These are phyloP conservation scores for Fusarium dimerum DNA, from an alignment of 2,329 filamentous ascomycete species.

Conservation along the genomic window DNA sequence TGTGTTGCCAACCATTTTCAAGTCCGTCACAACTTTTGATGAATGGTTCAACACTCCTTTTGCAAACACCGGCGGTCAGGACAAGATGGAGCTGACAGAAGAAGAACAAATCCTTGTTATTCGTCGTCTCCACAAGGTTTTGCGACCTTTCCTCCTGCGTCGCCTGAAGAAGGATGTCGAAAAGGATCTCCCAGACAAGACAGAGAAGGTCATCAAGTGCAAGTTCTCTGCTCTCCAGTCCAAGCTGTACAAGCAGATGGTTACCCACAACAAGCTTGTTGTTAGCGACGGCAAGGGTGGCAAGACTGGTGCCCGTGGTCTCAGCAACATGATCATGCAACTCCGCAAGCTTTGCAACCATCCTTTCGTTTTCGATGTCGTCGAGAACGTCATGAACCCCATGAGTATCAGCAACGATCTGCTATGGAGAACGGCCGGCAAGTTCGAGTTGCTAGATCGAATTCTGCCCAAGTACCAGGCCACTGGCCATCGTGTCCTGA, in stretches of 20 bases:
- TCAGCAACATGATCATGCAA: conserved; percentile 99
- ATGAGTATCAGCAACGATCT: conserved; percentile 84
- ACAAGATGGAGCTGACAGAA: conserved; percentile 99
- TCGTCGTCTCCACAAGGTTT: conserved; percentile 95
- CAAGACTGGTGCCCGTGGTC: conserved; percentile 88
- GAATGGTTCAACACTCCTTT: conserved; percentile 99
- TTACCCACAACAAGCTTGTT: conserved; percentile 90
- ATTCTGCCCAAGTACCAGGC: conserved; percentile 90
- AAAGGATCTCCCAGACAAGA: conserved; percentile 98
- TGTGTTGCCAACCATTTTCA: conserved; percentile 97
- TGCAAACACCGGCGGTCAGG: conserved; percentile 94
- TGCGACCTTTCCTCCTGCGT: conserved; percentile 94
- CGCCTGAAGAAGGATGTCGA: conserved; percentile 99
- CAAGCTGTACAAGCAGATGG: conserved; percentile 95
- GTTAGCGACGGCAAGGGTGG: conserved; percentile 95
- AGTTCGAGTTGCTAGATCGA: conserved; percentile 93
- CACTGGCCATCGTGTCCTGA: conserved; percentile 91
- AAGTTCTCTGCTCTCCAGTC: conserved; percentile 94
- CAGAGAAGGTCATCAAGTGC: conserved; percentile 98
- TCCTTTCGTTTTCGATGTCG: conserved; percentile 96
- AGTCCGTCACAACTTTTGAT: conserved; percentile 97
- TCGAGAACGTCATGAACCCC: conserved; percentile 98
- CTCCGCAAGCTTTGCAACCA: conserved; percentile 98
- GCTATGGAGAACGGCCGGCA: conserved; percentile 92
- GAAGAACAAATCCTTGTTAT: conserved; percentile 99